These are phyloP conservation scores for Saccharomyces uvarum DNA, from an alignment of 1,139 yeast species.

Conservation along the genomic window DNA sequence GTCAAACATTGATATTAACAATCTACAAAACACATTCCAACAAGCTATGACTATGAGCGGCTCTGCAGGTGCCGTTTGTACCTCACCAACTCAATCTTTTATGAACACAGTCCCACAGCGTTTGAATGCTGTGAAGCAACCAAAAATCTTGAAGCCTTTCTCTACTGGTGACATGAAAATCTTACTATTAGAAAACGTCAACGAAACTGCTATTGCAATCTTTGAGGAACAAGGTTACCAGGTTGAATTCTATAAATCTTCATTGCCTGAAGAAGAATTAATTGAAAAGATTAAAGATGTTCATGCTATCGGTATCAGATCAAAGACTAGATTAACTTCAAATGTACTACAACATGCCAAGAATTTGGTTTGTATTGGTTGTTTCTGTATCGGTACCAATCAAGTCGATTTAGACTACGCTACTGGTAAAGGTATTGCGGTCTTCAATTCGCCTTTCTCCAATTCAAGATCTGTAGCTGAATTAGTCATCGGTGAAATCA, in stretches of 20 bases:
- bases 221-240: slow-evolving; percentile 89
- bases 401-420: slow-evolving; percentile 93
- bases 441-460: slow-evolving; percentile 97
- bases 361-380: slow-evolving; percentile 85
- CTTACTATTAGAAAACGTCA: slow-evolving; percentile 83
- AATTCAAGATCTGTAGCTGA: slow-evolving; percentile 98
- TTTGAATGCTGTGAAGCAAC: slow-evolving; percentile 38
- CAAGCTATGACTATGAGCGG: slow-evolving; percentile 38
- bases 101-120: slow-evolving; percentile 34
- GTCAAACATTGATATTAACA: slow-evolving; percentile 42
- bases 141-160: slow-evolving; percentile 37
- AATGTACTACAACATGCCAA: slow-evolving; percentile 76
- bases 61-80: slow-evolving; percentile 66
- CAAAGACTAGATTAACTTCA: slow-evolving; percentile 83
- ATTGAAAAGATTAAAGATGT: slow-evolving; percentile 89
- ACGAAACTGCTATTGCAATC: slow-evolving; percentile 81
- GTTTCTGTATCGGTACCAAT: slow-evolving; percentile 98
- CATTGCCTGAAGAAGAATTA: slow-evolving; percentile 86
- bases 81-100: slow-evolving; percentile 43
- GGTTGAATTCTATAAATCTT: slow-evolving; percentile 86
- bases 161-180: slow-evolving; percentile 71
- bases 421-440: slow-evolving; percentile 89
- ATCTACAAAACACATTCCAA: slow-evolving; percentile 48
- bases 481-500: slow-evolving; percentile 90
- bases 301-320: slow-evolving; percentile 96